Base-by-base conservation (phyloP, 495 filamentous ascomycete species). In the Talaromyces ruber region DNA sequence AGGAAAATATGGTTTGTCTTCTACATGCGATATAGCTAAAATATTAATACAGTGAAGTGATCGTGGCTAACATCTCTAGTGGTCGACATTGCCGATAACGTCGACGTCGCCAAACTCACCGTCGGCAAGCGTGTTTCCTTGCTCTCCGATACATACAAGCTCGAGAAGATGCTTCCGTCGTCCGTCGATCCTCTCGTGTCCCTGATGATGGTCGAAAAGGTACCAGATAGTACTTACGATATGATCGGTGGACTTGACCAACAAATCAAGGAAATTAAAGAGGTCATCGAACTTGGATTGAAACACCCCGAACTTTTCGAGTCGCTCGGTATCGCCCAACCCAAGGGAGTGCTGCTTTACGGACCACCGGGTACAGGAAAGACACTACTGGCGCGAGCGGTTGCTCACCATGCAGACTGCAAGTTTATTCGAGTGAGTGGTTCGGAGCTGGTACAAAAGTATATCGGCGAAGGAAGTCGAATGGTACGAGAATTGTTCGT, bases 141-240 rank as follows among this genome's bases (percentile, higher is more conserved):
- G 16, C 85, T 98, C 21, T 96, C 91, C 60, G 94, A 98, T 74
- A 88, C 88, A 53, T 98, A 98, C 81, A 97, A 97, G 74, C 87
- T 98, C 69, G 93, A 97, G 74, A 96, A 95, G 79, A 96, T 97
- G 81, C 86, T 98, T 11, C 94, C 94, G 22, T 97, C 93, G 62
- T 94, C 93, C 60, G 93, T 98, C 69, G 94, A 98, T 71, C 94
- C 94, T 30, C 88, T 98, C 56, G 94, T 99, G 37, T 98, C 94
- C n/a, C 91, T 99, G 69, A 99, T 99, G 94, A 98, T 99, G 95
- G 94, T 99, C 51, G 94, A 99, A 75, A 99, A 99, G 78, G 94
- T 99, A 26, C 94, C 94, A 28, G 94, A 99, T 79, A 96, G 92
- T 79, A 99, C 94, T 71, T 99, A 99, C 80, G 94, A 99, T 78